Conservation (phyloP, 768 basidiomycete species). For the Amanita polypyramis region DNA sequence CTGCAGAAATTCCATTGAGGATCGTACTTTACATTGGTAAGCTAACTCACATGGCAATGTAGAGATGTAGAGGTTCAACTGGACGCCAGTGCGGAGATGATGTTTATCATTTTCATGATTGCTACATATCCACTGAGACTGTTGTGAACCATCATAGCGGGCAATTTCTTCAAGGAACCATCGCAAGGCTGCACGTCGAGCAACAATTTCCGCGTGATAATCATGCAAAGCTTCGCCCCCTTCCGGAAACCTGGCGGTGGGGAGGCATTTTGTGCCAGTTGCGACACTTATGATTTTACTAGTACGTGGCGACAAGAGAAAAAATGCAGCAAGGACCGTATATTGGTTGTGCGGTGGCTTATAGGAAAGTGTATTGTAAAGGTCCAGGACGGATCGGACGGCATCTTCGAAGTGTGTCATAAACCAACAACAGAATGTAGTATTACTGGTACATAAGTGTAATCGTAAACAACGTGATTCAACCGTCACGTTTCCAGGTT, state of each 20-base stretch:
- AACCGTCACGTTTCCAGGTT: not conserved
- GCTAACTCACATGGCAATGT: constrained; percentile 36
- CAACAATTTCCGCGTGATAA: constrained; percentile 88
- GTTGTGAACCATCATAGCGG: constrained; percentile 20
- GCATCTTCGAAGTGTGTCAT: constrained; percentile 9
- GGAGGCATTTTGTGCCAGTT: constrained; percentile 83
- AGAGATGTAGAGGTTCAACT: constrained; percentile 65
- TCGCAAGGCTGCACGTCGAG: constrained; percentile 62
- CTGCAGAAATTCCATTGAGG: constrained; percentile 29
- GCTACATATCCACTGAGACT: constrained; percentile 41
- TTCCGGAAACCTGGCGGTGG: constrained; percentile 45
- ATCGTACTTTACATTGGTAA: constrained; percentile 1
- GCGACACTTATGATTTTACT: constrained; percentile 58
- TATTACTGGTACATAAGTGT: not conserved
- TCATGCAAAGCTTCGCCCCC: constrained; percentile 80
- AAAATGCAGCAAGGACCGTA: constrained; percentile 57
- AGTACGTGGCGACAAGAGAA: constrained; percentile 17
- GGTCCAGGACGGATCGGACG: constrained; percentile 23
- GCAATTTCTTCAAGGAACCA: constrained; percentile 73
- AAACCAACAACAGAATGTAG: not conserved
- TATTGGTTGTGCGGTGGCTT: constrained; percentile 45
- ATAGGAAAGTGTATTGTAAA: constrained; percentile 37
- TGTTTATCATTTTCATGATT: constrained; percentile 27
- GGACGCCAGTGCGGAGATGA: constrained; percentile 32
- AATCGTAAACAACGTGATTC: not conserved